These are phyloP conservation scores for Phymatotrichopsis omnivora DNA, from an alignment of 2,329 filamentous ascomycete species.

Conservation along the genomic window DNA sequence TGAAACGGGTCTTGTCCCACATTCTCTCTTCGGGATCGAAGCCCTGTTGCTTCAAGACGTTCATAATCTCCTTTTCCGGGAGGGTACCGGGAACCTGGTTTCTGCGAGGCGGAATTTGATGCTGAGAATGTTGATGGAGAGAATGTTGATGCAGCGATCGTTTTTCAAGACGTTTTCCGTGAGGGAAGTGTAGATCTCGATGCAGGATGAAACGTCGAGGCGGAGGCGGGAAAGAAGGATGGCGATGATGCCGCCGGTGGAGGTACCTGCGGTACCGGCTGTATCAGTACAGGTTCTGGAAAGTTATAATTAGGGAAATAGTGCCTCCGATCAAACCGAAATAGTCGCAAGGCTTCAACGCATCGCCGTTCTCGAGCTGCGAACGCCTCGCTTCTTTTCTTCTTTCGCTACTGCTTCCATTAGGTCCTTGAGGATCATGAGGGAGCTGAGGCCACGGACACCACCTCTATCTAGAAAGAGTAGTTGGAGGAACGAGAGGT, in stretches of 20 bases:
- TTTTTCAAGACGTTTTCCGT: conserved; percentile 92
- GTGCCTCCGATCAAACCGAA: conserved; percentile 96
- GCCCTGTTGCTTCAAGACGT: conserved; percentile 7
- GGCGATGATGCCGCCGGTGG: conserved; percentile 87
- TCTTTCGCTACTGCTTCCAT: conserved; percentile 72
- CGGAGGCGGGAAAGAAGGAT: conserved; percentile 87
- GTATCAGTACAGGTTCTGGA: neutral
- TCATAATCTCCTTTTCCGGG: conserved; percentile 78
- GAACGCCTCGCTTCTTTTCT: conserved; percentile 13
- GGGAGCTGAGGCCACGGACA: conserved; percentile 92
- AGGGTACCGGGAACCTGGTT: conserved; percentile 89
- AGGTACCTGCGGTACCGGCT: conserved; percentile 4
- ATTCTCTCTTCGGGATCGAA: conserved; percentile 52
- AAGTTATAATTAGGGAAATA: conserved; percentile 39
- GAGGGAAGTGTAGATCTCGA: conserved; percentile 91
- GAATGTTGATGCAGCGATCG: conserved; percentile 46
- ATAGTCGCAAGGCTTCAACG: conserved; percentile 89
- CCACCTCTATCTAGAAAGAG: conserved; percentile 91
- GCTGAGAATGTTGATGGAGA: conserved; percentile 6
- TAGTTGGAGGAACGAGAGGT: conserved; percentile 59
- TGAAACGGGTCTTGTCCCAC: conserved; percentile 70
- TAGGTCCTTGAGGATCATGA: conserved; percentile 92
- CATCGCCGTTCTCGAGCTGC: conserved; percentile 58
- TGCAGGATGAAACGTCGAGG: conserved; percentile 91
- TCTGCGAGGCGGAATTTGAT: conserved; percentile 3